Evolutionary conservation across 2,329 filamentous ascomycete species (phyloP).

Genomic region (Parasarocladium wereldwijsianum): DNA sequence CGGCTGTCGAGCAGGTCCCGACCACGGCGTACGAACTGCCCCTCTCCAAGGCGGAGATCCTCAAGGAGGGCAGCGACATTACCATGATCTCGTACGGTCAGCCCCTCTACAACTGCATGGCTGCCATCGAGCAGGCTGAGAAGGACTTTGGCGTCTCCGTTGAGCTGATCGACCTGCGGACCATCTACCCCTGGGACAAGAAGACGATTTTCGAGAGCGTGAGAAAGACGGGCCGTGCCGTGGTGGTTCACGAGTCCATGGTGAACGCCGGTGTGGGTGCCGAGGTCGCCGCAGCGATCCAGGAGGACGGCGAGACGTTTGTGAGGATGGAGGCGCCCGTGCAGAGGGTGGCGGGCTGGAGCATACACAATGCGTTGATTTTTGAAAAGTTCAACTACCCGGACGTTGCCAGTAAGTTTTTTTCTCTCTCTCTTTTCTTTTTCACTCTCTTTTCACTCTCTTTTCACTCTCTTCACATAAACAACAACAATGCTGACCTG

Average conservation of each 20-base stretch:
- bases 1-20: constrained; percentile 83
- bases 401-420: constrained; percentile 67
- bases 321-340: constrained; percentile 74
- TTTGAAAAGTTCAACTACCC: constrained; percentile 75
- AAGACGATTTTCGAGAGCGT: constrained; percentile 69
- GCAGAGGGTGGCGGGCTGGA: constrained; percentile 76
- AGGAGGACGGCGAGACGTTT: constrained; percentile 65
- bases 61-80: constrained; percentile 66
- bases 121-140: constrained; percentile 59
- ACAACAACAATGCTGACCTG: constrained; percentile 6
- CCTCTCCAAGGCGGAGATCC: constrained; percentile 68
- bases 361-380: constrained; percentile 63
- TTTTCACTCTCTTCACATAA: background rate
- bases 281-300: constrained; percentile 76
- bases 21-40: constrained; percentile 68
- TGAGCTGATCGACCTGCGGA: constrained; percentile 78
- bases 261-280: constrained; percentile 80
- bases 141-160: constrained; percentile 62
- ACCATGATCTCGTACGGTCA: constrained; percentile 84
- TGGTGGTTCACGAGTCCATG: constrained; percentile 89
- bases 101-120: constrained; percentile 69
- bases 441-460: background rate
- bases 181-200: constrained; percentile 85
- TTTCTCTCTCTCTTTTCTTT: background rate
- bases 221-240: constrained; percentile 68